Conservation (phyloP, 148 eudicot genomes). For the Rhododendron vialii region DNA sequence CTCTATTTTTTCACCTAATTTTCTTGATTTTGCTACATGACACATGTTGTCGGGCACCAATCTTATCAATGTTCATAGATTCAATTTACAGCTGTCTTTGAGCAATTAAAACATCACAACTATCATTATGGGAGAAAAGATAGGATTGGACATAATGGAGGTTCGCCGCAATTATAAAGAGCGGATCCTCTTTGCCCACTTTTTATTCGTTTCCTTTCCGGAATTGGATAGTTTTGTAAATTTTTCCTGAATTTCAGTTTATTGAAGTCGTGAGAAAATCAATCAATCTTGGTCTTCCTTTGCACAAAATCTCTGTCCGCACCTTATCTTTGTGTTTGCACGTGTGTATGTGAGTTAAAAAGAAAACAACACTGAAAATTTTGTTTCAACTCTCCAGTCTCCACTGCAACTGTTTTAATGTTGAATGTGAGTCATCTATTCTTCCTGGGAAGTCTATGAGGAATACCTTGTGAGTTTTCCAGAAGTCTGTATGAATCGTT, state of each 20-base stretch:
- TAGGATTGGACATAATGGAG: neutral
- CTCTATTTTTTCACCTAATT: neutral
- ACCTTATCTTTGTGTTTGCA: neutral
- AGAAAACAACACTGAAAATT: neutral
- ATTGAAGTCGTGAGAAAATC: neutral
- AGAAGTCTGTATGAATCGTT: neutral
- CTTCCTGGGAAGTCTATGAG: neutral
- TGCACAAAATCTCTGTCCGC: neutral
- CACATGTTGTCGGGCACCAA: neutral
- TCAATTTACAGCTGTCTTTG: neutral
- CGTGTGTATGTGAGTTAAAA: neutral
- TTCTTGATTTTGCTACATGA: neutral
- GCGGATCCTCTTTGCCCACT: neutral
- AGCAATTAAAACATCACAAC: neutral
- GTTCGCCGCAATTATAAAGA: neutral
- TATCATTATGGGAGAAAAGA: neutral
- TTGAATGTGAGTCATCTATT: neutral
- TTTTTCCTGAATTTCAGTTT: neutral
- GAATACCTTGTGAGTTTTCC: neutral
- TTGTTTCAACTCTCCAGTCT: neutral
- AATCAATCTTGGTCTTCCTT: neutral
- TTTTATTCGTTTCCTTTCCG: neutral
- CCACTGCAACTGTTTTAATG: neutral
- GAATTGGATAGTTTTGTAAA: neutral
- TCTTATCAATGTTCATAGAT: neutral